A percentile compares a stretch with the other conserved stretches of the same genome.
Conservation (phyloP, 83 land plant species). For the Diphasiastrum complanatum region DNA sequence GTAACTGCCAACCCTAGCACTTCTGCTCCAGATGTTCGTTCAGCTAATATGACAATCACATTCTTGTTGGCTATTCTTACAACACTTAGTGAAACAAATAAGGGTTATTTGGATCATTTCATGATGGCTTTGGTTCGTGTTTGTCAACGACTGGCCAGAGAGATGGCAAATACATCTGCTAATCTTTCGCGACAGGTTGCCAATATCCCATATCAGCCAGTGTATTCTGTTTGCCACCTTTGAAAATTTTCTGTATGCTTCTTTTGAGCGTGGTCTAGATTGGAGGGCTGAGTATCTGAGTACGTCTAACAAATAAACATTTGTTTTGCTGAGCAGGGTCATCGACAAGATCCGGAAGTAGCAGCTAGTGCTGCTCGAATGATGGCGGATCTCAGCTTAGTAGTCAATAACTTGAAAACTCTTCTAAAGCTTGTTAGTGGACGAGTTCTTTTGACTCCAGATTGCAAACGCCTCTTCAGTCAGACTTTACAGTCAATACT, state of each 20-base stretch:
- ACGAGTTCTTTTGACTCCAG: slow-evolving; percentile 66
- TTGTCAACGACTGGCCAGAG: slow-evolving; percentile 83
- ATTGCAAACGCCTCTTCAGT: slow-evolving; percentile 58
- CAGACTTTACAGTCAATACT: slow-evolving; percentile 68
- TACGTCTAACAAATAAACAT: neutral
- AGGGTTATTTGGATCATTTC: slow-evolving; percentile 64
- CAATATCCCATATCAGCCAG: neutral
- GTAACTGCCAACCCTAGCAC: slow-evolving; percentile 68
- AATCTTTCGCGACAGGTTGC: slow-evolving; percentile 68
- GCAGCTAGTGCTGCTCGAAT: slow-evolving; percentile 59
- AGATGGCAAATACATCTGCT: slow-evolving; percentile 60
- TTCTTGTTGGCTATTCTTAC: slow-evolving; percentile 71
- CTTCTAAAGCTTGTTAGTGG: slow-evolving; percentile 81
- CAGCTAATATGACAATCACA: slow-evolving; percentile 63
- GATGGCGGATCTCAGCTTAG: slow-evolving; percentile 51
- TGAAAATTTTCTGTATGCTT: no score
- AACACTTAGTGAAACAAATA: slow-evolving; percentile 69
- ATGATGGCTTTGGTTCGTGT: slow-evolving; percentile 64
- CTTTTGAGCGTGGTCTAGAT: neutral
- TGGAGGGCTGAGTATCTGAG: no score
- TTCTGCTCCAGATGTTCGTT: slow-evolving; percentile 41
- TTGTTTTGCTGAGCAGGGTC: slow-evolving; percentile 40
- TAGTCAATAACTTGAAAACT: slow-evolving; percentile 60
- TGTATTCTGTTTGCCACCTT: no score
- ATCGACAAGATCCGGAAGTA: slow-evolving; percentile 65